phyloP scores from a whole-genome alignment of 495 filamentous ascomycete genomes.

The Penicillium salamii region DNA sequence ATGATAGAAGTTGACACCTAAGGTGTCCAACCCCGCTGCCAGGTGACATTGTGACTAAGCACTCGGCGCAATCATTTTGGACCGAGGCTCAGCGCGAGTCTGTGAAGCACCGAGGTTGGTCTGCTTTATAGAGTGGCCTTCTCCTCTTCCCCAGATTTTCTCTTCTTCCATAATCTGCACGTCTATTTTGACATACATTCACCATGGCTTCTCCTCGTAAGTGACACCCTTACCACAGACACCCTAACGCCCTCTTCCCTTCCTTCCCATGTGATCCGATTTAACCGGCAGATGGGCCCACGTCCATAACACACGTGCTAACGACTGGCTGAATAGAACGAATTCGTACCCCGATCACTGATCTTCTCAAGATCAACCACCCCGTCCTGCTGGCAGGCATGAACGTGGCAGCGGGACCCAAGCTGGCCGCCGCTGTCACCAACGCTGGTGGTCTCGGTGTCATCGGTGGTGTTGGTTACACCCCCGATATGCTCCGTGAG shows the following conservation, averaged over 20 bases:
- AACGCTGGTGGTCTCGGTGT: conserved; percentile 97
- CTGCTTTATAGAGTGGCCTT: conserved; percentile 16
- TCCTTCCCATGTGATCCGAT: conserved; percentile 16
- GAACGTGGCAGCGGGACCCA: conserved; percentile 98
- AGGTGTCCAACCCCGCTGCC: conserved; percentile 4
- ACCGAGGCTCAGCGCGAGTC: conserved; percentile 16
- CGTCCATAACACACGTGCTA: neutral
- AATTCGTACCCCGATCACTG: conserved; percentile 85
- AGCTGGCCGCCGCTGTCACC: conserved; percentile 93
- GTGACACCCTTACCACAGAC: conserved; percentile 24
- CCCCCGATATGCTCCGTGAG: conserved; percentile 92
- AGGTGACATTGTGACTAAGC: conserved; percentile 4
- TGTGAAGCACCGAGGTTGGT: conserved; percentile 12
- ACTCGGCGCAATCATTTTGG: conserved; percentile 4
- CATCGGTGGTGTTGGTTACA: conserved; percentile 95
- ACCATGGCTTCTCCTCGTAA: conserved; percentile 82
- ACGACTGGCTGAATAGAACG: conserved; percentile 53
- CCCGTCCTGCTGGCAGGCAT: conserved; percentile 94
- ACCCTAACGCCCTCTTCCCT: conserved; percentile 1
- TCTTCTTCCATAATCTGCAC: conserved; percentile 9
- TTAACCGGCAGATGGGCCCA: neutral
- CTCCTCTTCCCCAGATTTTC: conserved; percentile 20
- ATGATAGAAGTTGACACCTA: neutral
- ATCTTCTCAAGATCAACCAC: conserved; percentile 96
- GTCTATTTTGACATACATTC: conserved; percentile 17